Evolutionary conservation across 2,329 filamentous ascomycete species (phyloP).

Genomic region (Colletotrichum theobromicola): DNA sequence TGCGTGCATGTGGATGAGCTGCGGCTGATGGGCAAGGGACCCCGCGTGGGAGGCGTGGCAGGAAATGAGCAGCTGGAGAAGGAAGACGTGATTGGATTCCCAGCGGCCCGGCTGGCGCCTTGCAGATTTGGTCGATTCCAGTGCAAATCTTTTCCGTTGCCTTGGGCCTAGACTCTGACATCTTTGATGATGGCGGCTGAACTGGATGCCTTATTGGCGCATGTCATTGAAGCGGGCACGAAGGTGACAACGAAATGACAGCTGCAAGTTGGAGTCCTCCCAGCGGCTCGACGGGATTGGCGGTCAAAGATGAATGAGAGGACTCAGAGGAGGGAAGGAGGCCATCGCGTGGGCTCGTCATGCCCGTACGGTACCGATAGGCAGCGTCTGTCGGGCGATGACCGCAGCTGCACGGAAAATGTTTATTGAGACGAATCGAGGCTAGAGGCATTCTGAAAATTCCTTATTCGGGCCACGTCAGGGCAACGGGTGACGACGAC

Average conservation of each 20-base stretch:
- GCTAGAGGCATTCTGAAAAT: not conserved
- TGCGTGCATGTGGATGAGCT: not conserved
- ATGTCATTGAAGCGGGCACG: not conserved
- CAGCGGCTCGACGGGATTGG: not conserved
- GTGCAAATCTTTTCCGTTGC: not conserved
- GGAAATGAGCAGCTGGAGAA: not conserved
- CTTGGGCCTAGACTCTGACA: not conserved
- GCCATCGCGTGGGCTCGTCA: not conserved
- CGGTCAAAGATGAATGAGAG: not conserved
- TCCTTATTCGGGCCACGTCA: not conserved
- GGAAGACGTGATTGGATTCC: not conserved
- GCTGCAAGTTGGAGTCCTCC: not conserved
- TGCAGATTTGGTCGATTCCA: constrained; percentile 3
- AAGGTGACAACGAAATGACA: not conserved
- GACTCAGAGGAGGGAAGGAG: too few species aligned
- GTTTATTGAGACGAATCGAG: not conserved
- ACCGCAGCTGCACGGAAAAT: not conserved
- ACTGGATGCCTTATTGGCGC: not conserved
- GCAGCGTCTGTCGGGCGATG: not conserved
- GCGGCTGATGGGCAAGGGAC: constrained; percentile 8
- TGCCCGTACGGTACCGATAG: too few species aligned
- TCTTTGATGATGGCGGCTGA: not conserved
- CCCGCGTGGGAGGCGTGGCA: not conserved
- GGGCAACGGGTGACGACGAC: not conserved
- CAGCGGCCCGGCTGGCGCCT: not conserved